phyloP scores from a whole-genome alignment of 805 yeast species.

The Candida pini region DNA sequence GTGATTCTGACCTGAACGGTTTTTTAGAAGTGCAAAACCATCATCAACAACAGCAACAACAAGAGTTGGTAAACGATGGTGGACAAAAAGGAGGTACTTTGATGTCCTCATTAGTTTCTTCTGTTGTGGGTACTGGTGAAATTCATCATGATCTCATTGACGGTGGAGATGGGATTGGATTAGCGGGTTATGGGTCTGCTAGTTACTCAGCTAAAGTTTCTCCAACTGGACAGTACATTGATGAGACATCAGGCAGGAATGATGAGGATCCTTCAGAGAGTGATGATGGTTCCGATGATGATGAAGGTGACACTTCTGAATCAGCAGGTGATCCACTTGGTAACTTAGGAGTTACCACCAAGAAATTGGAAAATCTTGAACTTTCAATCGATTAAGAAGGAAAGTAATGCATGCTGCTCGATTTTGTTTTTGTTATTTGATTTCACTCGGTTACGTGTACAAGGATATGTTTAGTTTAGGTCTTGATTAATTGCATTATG shows the following conservation, averaged over 20 bases:
- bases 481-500: too few species aligned
- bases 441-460: neutral
- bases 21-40: constrained; percentile 6
- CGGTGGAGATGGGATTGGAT: neutral
- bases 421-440: neutral
- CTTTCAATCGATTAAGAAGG: neutral
- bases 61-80: too few species aligned
- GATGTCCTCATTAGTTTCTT: too few species aligned
- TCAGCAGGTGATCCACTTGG: constrained; percentile 4
- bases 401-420: neutral
- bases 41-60: constrained; percentile 1
- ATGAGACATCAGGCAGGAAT: neutral
- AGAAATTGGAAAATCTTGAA: constrained; percentile 4
- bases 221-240: neutral
- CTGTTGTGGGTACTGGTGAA: constrained; percentile 1
- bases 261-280: constrained; percentile 1
- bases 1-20: constrained; percentile 59
- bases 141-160: neutral
- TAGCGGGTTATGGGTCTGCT: neutral
- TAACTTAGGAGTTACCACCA: constrained; percentile 1
- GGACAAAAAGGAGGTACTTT: constrained; percentile 2
- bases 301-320: neutral
- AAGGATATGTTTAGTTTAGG: neutral
- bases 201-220: neutral
- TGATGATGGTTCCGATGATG: constrained; percentile 1